Conservation (phyloP, 192 early-diverging fungal species). For the Glomus cerebriforme region DNA sequence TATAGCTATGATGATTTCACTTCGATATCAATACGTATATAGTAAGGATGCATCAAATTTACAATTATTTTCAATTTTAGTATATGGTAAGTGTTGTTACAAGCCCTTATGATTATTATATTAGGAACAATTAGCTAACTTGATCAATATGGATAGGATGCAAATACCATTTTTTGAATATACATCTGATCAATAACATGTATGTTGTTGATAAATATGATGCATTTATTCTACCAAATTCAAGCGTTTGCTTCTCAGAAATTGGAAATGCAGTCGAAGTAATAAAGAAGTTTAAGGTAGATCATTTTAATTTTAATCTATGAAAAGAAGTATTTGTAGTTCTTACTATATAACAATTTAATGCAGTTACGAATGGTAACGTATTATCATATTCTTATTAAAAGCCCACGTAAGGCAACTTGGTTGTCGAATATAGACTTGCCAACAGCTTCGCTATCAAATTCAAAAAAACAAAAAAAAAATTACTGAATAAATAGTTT, state of each 20-base stretch:
- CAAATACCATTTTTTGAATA: slow-evolving; percentile 7
- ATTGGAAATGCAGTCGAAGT: neutral
- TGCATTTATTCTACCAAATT: slow-evolving; percentile 15
- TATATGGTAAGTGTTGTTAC: slow-evolving; percentile 4
- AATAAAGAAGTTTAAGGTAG: slow-evolving; percentile 21
- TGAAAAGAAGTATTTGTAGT: neutral
- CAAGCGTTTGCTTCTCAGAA: neutral
- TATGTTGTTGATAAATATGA: slow-evolving; percentile 18
- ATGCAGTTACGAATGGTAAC: slow-evolving; percentile 10
- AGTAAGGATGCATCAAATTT: neutral
- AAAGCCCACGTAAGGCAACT: slow-evolving; percentile 2
- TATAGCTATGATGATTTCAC: slow-evolving; percentile 8
- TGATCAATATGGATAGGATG: neutral
- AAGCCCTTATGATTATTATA: slow-evolving; percentile 3
- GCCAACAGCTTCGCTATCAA: neutral
- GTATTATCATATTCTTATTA: slow-evolving; percentile 1
- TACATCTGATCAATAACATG: slow-evolving; percentile 12
- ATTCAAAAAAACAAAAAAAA: neutral
- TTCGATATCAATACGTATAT: slow-evolving; percentile 16
- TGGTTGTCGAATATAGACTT: neutral
- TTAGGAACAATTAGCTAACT: neutral
- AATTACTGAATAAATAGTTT: too few relatives aligned
- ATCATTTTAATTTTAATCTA: neutral
- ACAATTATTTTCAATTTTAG: slow-evolving; percentile 6
- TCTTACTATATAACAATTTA: neutral